A percentile compares a stretch with the other conserved stretches of the same genome.
Conservation (phyloP, 306 rosid species). For the Pyrus bretschneideri region DNA sequence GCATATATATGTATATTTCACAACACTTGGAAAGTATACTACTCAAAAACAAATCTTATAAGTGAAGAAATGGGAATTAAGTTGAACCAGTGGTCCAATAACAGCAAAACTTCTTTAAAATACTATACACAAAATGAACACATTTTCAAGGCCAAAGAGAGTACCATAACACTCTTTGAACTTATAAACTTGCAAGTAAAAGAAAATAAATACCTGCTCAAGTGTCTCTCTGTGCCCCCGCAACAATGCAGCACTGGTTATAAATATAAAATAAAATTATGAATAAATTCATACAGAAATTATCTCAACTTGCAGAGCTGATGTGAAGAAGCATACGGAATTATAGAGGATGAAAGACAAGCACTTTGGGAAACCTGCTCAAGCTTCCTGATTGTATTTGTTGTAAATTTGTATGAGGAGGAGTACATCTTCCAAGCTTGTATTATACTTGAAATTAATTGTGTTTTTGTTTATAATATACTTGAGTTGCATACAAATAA, state of each 20-base stretch:
- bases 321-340: conserved; percentile 66
- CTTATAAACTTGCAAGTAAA: conserved; percentile 14
- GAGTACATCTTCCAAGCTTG: too few relatives aligned
- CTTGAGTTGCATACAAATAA: too few relatives aligned
- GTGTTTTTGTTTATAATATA: too few relatives aligned
- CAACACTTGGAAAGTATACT: not conserved
- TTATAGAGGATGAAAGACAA: conserved; percentile 64
- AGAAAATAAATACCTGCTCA: conserved; percentile 58
- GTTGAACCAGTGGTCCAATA: not conserved
- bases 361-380: conserved; percentile 88
- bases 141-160: not conserved
- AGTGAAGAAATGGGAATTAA: not conserved
- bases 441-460: too few relatives aligned
- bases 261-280: conserved; percentile 11
- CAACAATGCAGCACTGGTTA: conserved; percentile 64
- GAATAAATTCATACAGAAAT: not conserved
- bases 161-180: not conserved
- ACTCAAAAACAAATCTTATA: not conserved
- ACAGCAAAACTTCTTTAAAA: not conserved
- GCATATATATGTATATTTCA: not conserved
- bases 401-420: too few relatives aligned
- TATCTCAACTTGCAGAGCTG: conserved; percentile 17
- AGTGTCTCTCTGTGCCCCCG: conserved; percentile 80
- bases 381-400: too few relatives aligned
- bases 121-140: not conserved